Base-by-base conservation (phyloP, 169 alveolate species). In the Plasmodium billcollinsi region DNA sequence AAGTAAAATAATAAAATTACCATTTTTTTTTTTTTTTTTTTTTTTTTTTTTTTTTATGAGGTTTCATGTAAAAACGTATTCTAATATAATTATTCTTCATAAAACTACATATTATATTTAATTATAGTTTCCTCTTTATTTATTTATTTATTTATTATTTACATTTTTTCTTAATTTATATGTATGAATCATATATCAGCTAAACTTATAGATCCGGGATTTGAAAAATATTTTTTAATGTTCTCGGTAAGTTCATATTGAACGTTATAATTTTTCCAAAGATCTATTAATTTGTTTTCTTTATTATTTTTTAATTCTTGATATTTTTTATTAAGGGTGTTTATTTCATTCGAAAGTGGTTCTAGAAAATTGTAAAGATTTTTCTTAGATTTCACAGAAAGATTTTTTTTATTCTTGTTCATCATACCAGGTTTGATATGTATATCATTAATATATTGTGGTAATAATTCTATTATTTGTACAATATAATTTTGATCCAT, bases 191-290 rank as follows among this genome's bases (percentile, higher is more conserved):
- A 86, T 26, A 86, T 47, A 9, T 86, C 75, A 14, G 92, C 49
- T 20, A 86, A 45, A 54, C 49, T 21, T 2, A 71, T 65, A n/a
- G 75, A 65, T 20, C 92, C 75, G 11, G 92, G 92, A 7, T 14
- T 71, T 11, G 71, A 61, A 66, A 86, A 70, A 45, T 49, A 86
- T 29, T 71, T 86, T 54, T 86, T 86, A 43, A 86, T 71, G 11
- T 21, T 86, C 12, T 70, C 88, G 18, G 92, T 59, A 29, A 86
- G 70, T 54, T 86, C 85, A 71, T 67, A 86, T 6, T 49, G 50
- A n/a, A 86, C 92, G 21, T 86, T 72, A 61, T 71, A 50, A 33
- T 86, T 72, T 59, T 59, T 71, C 92, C 92, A 86, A 12, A 86
- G 62, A n/a, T 86, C 76, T n/a, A 20, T 70, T 71, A 86, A 61